phyloP scores from a whole-genome alignment of 2,329 filamentous ascomycete genomes.

The Pestalotiopsis sp. region DNA sequence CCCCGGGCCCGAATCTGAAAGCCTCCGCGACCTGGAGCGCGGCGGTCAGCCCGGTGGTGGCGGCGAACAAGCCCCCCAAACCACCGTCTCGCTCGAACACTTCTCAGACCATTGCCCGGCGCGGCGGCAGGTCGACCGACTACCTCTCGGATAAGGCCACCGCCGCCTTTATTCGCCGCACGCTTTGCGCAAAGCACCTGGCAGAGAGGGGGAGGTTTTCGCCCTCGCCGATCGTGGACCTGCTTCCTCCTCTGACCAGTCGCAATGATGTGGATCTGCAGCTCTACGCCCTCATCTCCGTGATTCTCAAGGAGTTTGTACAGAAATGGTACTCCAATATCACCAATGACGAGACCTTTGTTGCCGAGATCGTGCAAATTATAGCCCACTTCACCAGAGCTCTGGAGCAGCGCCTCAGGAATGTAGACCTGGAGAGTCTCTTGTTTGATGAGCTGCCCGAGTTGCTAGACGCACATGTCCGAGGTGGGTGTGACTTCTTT shows the following conservation, averaged over 20 bases:
- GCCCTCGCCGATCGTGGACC: constrained; percentile 69
- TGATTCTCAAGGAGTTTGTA: constrained; percentile 87
- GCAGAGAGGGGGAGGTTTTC: constrained; percentile 55
- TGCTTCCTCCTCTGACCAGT: constrained; percentile 89
- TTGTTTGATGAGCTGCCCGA: constrained; percentile 86
- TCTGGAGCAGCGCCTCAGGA: constrained; percentile 80
- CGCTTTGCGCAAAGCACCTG: constrained; percentile 74
- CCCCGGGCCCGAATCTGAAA: constrained; percentile 21
- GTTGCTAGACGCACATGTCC: constrained; percentile 76
- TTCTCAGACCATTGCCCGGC: constrained; percentile 31
- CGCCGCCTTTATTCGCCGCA: constrained; percentile 75
- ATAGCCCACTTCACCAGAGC: constrained; percentile 90
- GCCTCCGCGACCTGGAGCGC: constrained; percentile 25
- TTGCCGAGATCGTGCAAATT: constrained; percentile 83
- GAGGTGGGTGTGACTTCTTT: constrained; percentile 56
- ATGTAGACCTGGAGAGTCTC: constrained; percentile 79
- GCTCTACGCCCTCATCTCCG: constrained; percentile 87
- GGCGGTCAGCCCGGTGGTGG: constrained; percentile 22
- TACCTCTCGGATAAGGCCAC: constrained; percentile 78
- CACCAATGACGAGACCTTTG: constrained; percentile 84
- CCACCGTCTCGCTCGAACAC: constrained; percentile 24
- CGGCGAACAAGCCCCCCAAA: constrained; percentile 10
- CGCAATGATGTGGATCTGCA: constrained; percentile 92
- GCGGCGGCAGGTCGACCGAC: constrained; percentile 39
- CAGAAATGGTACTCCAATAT: constrained; percentile 92